phyloP scores from a whole-genome alignment of 768 basidiomycete genomes.

The Xanthoconium stramineum region DNA sequence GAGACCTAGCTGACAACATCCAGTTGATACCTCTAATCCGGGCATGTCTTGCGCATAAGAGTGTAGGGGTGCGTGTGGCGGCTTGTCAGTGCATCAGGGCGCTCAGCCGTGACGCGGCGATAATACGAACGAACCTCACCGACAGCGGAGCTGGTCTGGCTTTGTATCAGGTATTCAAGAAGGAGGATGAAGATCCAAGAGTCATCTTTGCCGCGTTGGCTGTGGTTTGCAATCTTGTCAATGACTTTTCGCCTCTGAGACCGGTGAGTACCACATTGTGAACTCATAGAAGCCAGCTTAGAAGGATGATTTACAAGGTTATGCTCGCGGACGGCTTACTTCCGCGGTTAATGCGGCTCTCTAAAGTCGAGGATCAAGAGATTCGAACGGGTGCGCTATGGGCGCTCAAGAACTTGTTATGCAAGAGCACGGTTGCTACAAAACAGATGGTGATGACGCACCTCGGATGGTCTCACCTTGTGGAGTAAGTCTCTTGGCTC shows the following conservation, averaged over 20 bases:
- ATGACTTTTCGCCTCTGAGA: conserved; percentile 80
- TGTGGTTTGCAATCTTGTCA: conserved; percentile 82
- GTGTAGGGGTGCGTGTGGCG: conserved; percentile 77
- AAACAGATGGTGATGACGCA: conserved; percentile 66
- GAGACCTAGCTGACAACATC: conserved; percentile 59
- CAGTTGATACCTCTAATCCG: conserved; percentile 54
- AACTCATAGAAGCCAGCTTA: background rate
- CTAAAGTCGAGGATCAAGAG: conserved; percentile 49
- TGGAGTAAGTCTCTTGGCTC: conserved; percentile 41
- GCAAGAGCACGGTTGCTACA: conserved; percentile 54
- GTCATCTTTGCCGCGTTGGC: conserved; percentile 70
- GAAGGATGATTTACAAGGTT: conserved; percentile 36
- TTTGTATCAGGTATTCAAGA: conserved; percentile 58
- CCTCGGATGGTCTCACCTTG: conserved; percentile 63
- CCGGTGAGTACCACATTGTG: conserved; percentile 44
- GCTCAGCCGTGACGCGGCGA: conserved; percentile 72
- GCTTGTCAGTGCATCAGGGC: conserved; percentile 85
- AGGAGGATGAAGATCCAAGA: conserved; percentile 60
- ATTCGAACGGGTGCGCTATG: conserved; percentile 74
- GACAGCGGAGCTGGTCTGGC: conserved; percentile 77
- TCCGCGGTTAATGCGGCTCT: conserved; percentile 56
- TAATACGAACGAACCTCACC: conserved; percentile 79
- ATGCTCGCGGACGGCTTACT: conserved; percentile 69
- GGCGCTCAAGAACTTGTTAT: conserved; percentile 82
- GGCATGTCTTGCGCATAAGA: conserved; percentile 52